Evolutionary conservation across 345 rosid species (phyloP), one percentile per base, ranked within the genome.

Genomic region (Iberis pinnata): DNA sequence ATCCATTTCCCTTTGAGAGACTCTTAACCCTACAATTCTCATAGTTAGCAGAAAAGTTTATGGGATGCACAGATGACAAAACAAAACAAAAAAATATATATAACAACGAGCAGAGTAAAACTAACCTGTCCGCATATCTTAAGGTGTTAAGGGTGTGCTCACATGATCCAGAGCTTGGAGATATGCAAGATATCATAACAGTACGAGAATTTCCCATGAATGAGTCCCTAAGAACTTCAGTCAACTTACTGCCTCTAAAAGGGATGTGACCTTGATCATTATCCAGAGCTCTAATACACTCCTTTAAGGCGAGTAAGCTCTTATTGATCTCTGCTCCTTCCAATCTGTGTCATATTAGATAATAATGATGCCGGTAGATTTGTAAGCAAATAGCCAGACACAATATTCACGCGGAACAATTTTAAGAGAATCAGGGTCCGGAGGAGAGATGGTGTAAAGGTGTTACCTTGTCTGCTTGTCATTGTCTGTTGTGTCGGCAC

Each of bases 311-410:
- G 43, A 92, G 95, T 58, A 88, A 76, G 71, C 98, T 88, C 82
- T 84, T 92, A 72, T 92, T 92, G 74, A 92, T 92, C 74, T 92
- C 98, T 20, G 98, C 98, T 58, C 98, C 98, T 77, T 92, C 98
- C 89, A 92, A 80, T 78, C 98, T 92, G 79, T 65, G 63, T 41
- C 65, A 62, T n/a, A n/a, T n/a, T n/a, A n/a, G n/a, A n/a, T n/a
- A n/a, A n/a, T n/a, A 46, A 55, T 36, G 12, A 33, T 46, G 24
- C 25, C 13, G 18, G 40, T 42, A 46, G 46, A 17, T 31, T n/a
- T n/a, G 8, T 49, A 44, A 31, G 49, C 45, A 53, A 31, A 39
- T 38, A 36, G 16, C 54, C 16, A 27, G 53, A 58, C 49, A 65
- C 48, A 15, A 39, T 37, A 43, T 19, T 19, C 43, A 67, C 29